A percentile compares a stretch with the other conserved stretches of the same genome.
Evolutionary conservation across 1,284 basidiomycete species (phyloP).

Genomic region (Exobasidium cylindrosporum): DNA sequence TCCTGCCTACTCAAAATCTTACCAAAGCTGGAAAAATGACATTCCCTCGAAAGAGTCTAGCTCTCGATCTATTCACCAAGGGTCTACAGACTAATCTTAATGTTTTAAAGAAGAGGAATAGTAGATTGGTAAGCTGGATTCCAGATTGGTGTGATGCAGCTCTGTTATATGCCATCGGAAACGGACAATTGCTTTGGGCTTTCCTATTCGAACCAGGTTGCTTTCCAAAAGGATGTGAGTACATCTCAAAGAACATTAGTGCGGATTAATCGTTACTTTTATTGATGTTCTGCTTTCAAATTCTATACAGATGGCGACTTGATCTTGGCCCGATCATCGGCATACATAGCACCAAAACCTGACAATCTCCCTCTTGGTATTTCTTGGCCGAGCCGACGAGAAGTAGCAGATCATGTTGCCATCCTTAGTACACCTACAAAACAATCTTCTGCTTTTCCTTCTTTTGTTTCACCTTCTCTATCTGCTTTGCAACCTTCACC

Average conservation of each 20-base stretch:
- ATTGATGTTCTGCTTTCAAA: too few relatives aligned
- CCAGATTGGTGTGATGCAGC: slow-evolving; percentile 37
- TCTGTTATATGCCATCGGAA: slow-evolving; percentile 41
- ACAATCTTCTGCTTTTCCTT: slow-evolving; percentile 32
- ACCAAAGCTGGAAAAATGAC: slow-evolving; percentile 10
- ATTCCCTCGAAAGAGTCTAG: slow-evolving; percentile 22
- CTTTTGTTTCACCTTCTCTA: slow-evolving; percentile 43
- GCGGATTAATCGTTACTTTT: not conserved
- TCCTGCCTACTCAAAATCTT: slow-evolving; percentile 21
- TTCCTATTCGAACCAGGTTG: slow-evolving; percentile 41
- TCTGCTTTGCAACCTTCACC: slow-evolving; percentile 31
- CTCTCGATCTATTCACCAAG: slow-evolving; percentile 31
- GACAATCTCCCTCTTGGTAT: slow-evolving; percentile 32
- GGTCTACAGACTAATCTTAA: slow-evolving; percentile 26
- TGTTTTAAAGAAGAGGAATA: slow-evolving; percentile 21
- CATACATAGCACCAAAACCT: slow-evolving; percentile 41
- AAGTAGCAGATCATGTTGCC: slow-evolving; percentile 39
- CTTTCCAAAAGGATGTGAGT: slow-evolving; percentile 29
- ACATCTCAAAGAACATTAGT: slow-evolving; percentile 2
- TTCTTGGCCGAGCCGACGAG: slow-evolving; percentile 33
- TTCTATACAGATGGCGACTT: slow-evolving; percentile 19
- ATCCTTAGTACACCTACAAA: slow-evolving; percentile 29
- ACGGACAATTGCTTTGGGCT: slow-evolving; percentile 43
- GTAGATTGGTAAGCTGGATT: slow-evolving; percentile 28
- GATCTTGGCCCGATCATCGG: slow-evolving; percentile 33